Percentiles rank a stretch among this genome's conserved stretches.
phyloP scores from a whole-genome alignment of 2,329 filamentous ascomycete genomes.

The Ceratocystis albifundus region DNA sequence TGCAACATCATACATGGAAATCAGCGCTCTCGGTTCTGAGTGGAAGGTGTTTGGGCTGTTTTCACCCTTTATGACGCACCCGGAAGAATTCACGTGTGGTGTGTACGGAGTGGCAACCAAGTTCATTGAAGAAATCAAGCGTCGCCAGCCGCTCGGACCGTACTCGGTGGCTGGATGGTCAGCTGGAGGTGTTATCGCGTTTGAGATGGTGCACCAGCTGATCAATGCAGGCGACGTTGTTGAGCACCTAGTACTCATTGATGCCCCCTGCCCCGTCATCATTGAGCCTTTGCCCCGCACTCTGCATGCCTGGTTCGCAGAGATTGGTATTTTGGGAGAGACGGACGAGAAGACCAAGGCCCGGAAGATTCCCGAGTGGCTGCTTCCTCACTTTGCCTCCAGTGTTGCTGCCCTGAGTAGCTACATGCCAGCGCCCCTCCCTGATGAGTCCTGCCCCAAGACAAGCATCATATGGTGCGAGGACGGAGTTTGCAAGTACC shows the following conservation, averaged over 20 bases:
- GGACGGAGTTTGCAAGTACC: constrained; percentile 58
- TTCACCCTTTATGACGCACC: constrained; percentile 53
- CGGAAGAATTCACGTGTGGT: constrained; percentile 45
- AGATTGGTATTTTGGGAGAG: constrained; percentile 58
- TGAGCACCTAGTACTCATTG: constrained; percentile 51
- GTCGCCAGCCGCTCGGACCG: constrained; percentile 55
- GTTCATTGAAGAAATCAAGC: constrained; percentile 52
- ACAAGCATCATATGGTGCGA: constrained; percentile 60
- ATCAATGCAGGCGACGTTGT: constrained; percentile 46
- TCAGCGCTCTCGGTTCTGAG: constrained; percentile 32
- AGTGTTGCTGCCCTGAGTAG: constrained; percentile 56
- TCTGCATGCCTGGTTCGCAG: constrained; percentile 61
- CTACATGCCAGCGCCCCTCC: constrained; percentile 55
- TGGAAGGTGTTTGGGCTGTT: constrained; percentile 45
- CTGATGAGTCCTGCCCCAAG: constrained; percentile 46
- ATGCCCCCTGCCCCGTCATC: constrained; percentile 54
- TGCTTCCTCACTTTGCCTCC: constrained; percentile 60
- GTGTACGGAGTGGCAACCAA: constrained; percentile 45
- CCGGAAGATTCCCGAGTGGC: constrained; percentile 53
- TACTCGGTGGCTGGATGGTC: constrained; percentile 64
- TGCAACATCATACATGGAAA: constrained; percentile 50
- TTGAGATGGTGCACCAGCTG: constrained; percentile 52
- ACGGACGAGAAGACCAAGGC: constrained; percentile 35
- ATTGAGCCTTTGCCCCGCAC: constrained; percentile 52
- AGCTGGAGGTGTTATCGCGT: constrained; percentile 63